Percentiles rank a stretch among this genome's conserved stretches.
phyloP scores from a whole-genome alignment of 331 rosid species.

The Telfairia occidentalis region DNA sequence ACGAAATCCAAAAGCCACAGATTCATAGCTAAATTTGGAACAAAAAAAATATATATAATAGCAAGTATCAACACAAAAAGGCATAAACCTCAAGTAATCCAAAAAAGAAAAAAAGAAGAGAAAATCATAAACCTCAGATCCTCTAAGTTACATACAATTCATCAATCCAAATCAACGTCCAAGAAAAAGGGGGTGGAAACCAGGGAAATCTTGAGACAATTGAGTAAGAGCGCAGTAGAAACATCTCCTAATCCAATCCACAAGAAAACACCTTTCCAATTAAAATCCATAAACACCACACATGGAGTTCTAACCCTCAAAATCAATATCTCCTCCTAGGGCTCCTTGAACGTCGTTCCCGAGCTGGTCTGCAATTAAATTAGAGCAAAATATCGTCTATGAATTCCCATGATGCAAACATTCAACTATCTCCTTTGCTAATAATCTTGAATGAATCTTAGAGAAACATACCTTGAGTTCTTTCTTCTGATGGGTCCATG shows the following conservation, averaged over 20 bases:
- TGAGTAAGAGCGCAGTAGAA: slow-evolving; percentile 7
- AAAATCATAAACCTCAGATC: background rate
- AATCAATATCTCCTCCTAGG: slow-evolving; percentile 79
- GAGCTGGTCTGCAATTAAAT: slow-evolving; percentile 37
- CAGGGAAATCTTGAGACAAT: background rate
- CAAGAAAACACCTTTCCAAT: background rate
- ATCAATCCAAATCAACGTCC: background rate
- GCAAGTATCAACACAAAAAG: background rate
- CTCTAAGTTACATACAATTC: slow-evolving; percentile 7
- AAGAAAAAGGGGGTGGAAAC: background rate
- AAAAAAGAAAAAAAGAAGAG: background rate
- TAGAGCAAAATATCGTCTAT: slow-evolving; percentile 2
- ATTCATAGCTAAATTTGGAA: background rate
- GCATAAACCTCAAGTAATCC: slow-evolving; percentile 2
- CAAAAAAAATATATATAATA: slow-evolving; percentile 3
- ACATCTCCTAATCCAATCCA: slow-evolving; percentile 2
- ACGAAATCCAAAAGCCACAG: background rate
- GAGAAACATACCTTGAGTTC: slow-evolving; percentile 49
- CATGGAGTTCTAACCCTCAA: background rate
- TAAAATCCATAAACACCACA: slow-evolving; percentile 8
- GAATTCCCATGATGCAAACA: background rate
- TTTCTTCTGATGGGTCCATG: slow-evolving; percentile 79
- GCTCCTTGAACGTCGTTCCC: slow-evolving; percentile 95
- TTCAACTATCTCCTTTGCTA: background rate
- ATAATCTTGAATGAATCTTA: background rate